Base-by-base conservation (phyloP, 768 basidiomycete species). In the Russula brevipes region DNA sequence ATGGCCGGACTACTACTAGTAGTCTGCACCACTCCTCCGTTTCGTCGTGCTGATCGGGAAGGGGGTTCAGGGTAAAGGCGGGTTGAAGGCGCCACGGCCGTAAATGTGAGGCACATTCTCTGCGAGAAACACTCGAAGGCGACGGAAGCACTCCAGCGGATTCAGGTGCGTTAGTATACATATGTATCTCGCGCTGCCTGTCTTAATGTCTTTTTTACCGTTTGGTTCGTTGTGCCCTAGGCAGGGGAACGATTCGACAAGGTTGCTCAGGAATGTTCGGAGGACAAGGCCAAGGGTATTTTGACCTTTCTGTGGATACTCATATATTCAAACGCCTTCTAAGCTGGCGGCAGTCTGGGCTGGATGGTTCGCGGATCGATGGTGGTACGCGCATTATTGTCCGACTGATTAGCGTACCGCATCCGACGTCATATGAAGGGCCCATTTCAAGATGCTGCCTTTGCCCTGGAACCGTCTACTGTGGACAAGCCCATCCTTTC, bases 341-440 rank as follows among this genome's bases (percentile, higher is more conserved):
- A 92, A 93, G 91, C 85, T 71, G 91, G 91, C 38, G 91, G 91
- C 38, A 89, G 87, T 70, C 78, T 94, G 45, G 91, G 91, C 8
- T 93, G 91, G 91, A 91, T 90, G 89, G 76, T 77, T 33, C 81
- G 91, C 67, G 91, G 91, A 42, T 89, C 88, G 64, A 92, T 93
- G 91, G 91, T 83, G 61, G 82, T 91, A 68, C 52, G 82, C 11
- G 16, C 35, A 72, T n/a, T 33, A 45, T 49, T 24, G 42, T 33
- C n/a, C 44, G 8, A 6, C 54, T 50, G 45, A 14, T 24, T 41
- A 52, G 30, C 39, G 33, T 17, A 30, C 38, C 31, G n/a, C 31
- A 44, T 64, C 19, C 51, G 35, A 51, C 17, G n/a, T 49, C 39
- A 24, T 24, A 49, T 39, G 33, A 58, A 88, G 87, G 74, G 80